Percentiles rank a stretch among this genome's conserved stretches.
phyloP scores from a whole-genome alignment of 2,329 filamentous ascomycete genomes.

The Ascochyta rabiei region DNA sequence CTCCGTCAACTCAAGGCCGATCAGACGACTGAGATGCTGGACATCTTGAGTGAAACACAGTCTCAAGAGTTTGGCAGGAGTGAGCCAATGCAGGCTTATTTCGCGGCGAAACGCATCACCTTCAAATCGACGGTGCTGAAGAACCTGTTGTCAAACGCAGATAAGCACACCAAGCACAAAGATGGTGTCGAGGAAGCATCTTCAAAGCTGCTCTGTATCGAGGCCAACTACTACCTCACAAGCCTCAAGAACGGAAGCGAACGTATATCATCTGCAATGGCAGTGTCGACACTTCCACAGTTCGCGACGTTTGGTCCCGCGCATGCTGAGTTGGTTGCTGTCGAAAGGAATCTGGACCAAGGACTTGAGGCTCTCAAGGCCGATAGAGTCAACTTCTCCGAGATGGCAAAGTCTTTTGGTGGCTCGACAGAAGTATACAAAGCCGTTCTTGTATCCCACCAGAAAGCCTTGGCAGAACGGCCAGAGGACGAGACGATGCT shows the following conservation, averaged over 20 bases:
- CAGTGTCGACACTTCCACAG: constrained; percentile 75
- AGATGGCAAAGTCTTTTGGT: constrained; percentile 80
- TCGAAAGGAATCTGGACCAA: constrained; percentile 84
- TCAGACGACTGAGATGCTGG: constrained; percentile 84
- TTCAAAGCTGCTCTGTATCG: constrained; percentile 65
- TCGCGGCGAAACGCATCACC: constrained; percentile 84
- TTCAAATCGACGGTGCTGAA: constrained; percentile 71
- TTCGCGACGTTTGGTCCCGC: constrained; percentile 82
- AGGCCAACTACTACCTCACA: constrained; percentile 82
- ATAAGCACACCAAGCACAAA: constrained; percentile 69
- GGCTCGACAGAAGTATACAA: constrained; percentile 44
- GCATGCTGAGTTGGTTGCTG: constrained; percentile 85
- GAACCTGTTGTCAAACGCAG: constrained; percentile 22
- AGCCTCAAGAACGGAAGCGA: constrained; percentile 85
- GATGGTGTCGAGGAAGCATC: constrained; percentile 78
- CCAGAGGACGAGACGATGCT: constrained; percentile 38
- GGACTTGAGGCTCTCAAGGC: constrained; percentile 85
- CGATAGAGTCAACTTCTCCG: constrained; percentile 84
- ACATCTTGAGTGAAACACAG: constrained; percentile 59
- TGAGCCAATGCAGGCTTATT: constrained; percentile 84
- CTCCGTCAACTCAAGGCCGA: constrained; percentile 84
- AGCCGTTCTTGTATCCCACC: constrained; percentile 22
- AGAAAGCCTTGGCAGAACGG: constrained; percentile 21
- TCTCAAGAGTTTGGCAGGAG: constrained; percentile 73
- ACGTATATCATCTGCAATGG: constrained; percentile 81